Evolutionary conservation across 805 yeast genomes (phyloP).

Genomic region (Starmerella bombicola): DNA sequence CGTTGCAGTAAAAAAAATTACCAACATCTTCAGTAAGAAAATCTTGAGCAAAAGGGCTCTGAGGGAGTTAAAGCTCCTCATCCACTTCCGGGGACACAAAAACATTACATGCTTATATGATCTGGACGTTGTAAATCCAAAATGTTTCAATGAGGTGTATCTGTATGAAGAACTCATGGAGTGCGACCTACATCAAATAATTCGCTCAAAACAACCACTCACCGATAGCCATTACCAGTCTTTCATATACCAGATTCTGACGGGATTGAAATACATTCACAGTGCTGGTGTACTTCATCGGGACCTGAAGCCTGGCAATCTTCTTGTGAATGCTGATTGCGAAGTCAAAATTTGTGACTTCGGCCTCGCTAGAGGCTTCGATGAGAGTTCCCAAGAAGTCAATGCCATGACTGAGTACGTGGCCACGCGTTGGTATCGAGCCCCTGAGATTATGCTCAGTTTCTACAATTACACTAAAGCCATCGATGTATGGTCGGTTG

Average conservation of each 20-base stretch:
- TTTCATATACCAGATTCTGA: slow-evolving; percentile 77
- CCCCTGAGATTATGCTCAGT: slow-evolving; percentile 94
- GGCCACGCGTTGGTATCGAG: slow-evolving; percentile 95
- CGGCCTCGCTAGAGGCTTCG: slow-evolving; percentile 68
- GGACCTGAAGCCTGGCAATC: slow-evolving; percentile 81
- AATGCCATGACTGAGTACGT: slow-evolving; percentile 87
- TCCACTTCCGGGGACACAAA: slow-evolving; percentile 92
- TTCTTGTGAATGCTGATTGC: slow-evolving; percentile 79
- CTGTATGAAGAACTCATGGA: slow-evolving; percentile 96
- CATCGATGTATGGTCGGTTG: slow-evolving; percentile 93
- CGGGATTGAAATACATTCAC: slow-evolving; percentile 84
- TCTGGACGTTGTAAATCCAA: slow-evolving; percentile 72
- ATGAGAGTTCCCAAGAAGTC: slow-evolving; percentile 29
- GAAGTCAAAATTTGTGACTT: slow-evolving; percentile 91
- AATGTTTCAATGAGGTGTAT: slow-evolving; percentile 79
- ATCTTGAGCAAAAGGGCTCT: slow-evolving; percentile 84
- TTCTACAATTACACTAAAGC: slow-evolving; percentile 89
- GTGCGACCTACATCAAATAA: slow-evolving; percentile 97
- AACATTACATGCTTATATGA: slow-evolving; percentile 92
- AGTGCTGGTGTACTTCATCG: slow-evolving; percentile 90
- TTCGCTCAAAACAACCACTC: slow-evolving; percentile 75
- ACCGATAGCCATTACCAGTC: slow-evolving; percentile 91
- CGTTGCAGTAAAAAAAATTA: slow-evolving; percentile 92
- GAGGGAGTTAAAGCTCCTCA: slow-evolving; percentile 76
- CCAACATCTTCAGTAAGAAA: slow-evolving; percentile 84